Conservation (phyloP, 2,329 filamentous ascomycete species). For the Colletotrichum incanum region DNA sequence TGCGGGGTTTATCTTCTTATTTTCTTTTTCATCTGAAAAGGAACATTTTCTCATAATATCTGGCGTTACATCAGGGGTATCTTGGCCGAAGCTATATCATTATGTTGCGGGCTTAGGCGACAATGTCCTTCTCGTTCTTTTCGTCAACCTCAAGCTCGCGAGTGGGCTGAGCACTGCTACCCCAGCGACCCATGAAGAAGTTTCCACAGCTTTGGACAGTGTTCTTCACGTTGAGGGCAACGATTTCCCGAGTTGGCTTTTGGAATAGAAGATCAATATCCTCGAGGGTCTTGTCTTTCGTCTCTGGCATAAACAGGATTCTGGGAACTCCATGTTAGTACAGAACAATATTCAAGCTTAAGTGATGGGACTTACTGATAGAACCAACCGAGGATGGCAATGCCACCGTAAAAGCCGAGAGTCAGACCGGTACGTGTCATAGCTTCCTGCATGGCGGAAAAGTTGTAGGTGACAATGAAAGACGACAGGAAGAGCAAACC, state of each 20-base stretch:
- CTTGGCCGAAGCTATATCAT: constrained; percentile 3
- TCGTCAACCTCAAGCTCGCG: constrained; percentile 5
- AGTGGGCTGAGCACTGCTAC: not conserved
- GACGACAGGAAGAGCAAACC: constrained; percentile 79
- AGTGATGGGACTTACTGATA: constrained; percentile 65
- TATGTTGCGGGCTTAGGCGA: not conserved
- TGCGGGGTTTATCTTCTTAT: too few relatives aligned
- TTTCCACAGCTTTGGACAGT: constrained; percentile 3
- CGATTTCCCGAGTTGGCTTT: constrained; percentile 74
- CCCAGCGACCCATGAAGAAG: constrained; percentile 26
- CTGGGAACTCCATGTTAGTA: not conserved
- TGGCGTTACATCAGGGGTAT: constrained; percentile 9
- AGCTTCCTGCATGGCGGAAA: constrained; percentile 77
- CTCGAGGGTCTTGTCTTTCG: constrained; percentile 78
- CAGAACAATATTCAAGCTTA: not conserved
- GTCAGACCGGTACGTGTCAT: constrained; percentile 77
- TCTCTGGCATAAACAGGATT: constrained; percentile 82
- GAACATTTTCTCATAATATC: not conserved
- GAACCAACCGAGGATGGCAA: constrained; percentile 78
- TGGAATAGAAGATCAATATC: constrained; percentile 80
- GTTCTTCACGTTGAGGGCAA: constrained; percentile 67
- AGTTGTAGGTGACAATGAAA: constrained; percentile 84
- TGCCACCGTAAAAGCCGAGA: constrained; percentile 82
- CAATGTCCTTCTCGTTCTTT: constrained; percentile 13
- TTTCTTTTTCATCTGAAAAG: too few relatives aligned